Conservation (phyloP, 192 early-diverging fungal species). For the Allomyces javanicus region DNA sequence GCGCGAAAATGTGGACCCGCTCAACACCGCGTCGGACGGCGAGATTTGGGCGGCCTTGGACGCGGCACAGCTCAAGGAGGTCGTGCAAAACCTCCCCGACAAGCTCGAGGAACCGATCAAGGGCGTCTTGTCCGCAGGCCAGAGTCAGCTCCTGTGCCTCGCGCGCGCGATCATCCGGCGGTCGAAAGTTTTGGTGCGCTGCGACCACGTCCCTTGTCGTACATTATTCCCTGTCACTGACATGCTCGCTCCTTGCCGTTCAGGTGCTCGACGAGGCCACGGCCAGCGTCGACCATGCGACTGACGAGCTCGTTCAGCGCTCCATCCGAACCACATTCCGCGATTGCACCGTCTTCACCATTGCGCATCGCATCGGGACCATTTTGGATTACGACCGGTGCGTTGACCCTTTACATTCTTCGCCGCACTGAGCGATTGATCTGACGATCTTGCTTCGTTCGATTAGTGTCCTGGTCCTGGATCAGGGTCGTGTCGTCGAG, state of each 20-base stretch:
- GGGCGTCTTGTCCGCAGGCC: conserved; percentile 13
- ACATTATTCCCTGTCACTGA: no score
- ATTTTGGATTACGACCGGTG: conserved; percentile 56
- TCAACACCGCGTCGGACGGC: conserved; percentile 29
- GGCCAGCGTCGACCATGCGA: conserved; percentile 31
- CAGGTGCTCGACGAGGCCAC: conserved; percentile 33
- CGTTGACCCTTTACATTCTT: no score
- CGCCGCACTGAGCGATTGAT: no score
- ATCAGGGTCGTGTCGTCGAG: no score
- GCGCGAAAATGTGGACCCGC: conserved; percentile 46
- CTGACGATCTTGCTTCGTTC: no score
- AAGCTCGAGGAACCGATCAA: not conserved
- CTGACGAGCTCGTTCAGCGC: conserved; percentile 34
- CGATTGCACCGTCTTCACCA: conserved; percentile 36
- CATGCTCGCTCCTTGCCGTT: no score
- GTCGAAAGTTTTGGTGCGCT: conserved; percentile 12
- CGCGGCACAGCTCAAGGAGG: conserved; percentile 12
- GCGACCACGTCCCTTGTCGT: no score
- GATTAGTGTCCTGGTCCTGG: no score
- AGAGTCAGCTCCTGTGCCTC: conserved; percentile 36
- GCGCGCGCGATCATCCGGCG: conserved; percentile 24
- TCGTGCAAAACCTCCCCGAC: not conserved
- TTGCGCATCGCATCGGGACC: conserved; percentile 38
- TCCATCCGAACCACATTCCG: conserved; percentile 31
- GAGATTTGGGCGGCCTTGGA: conserved; percentile 49